Evolutionary conservation across 768 basidiomycete species (phyloP), one percentile per base, ranked within the genome.

Genomic region (Boletus vinaceobasis): DNA sequence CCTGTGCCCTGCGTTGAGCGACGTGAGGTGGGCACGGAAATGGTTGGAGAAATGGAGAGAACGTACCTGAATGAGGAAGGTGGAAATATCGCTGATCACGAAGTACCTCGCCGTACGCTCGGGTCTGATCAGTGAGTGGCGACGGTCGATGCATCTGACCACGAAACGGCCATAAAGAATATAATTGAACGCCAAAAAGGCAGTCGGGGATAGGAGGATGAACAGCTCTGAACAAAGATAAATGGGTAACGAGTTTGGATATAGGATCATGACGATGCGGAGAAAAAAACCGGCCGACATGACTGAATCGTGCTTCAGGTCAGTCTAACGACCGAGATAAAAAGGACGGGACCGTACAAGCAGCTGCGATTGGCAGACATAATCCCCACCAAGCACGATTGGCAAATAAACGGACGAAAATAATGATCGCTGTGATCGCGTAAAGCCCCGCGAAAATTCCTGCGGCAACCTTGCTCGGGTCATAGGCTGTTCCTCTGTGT

Each of bases 141-240:
- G 55, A 42, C 52, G 60, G 1, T 60, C 52, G 14, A 62, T 52
- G 8, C 60, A 68, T 13, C 40, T 44, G 43, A 59, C 39, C 0
- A 68, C 39, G 15, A 73, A 61, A 21, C 60, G 58, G 4, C 73
- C 70, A 23, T 69, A 72, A 9, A 71, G 48, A 23, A 73, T 68
- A 43, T 71, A 72, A 48, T 72, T 64, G 38, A 69, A 73, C 15
- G 73, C 71, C 19, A 73, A 56, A 42, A 66, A 72, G 2, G 61
- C 50, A 4, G 67, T 59, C 1, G 71, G 73, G 4, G 67, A 50
- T 19, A 61, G 50, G 15, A 73, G 49, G 35, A 65, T 62, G 11
- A 71, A 55, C 11, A 73, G 17, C 13, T 36, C 4, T 31, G 62
- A 59, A 43, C 48, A 55, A 21, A 70, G 58, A 48, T 58, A 60